A percentile compares a stretch with the other conserved stretches of the same genome.
These are phyloP conservation scores for Paraphaeosphaeria sporulosa DNA, from an alignment of 2,329 filamentous ascomycete species.

Conservation along the genomic window DNA sequence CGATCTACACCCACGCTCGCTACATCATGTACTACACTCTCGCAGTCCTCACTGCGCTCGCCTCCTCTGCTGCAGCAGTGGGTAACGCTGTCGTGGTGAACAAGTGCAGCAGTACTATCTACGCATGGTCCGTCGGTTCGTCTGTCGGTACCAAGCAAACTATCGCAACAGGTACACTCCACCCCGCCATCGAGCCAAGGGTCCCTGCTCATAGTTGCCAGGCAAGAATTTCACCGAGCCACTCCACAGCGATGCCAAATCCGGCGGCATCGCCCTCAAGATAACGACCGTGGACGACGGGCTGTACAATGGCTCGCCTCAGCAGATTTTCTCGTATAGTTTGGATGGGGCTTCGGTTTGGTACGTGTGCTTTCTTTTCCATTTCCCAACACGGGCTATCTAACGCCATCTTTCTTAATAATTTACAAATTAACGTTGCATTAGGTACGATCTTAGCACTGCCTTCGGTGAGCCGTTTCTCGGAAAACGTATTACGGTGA, in stretches of 20 bases:
- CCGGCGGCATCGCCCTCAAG: slow-evolving; percentile 39
- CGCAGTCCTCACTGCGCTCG: slow-evolving; percentile 21
- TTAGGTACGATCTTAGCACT: slow-evolving; percentile 25
- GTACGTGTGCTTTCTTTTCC: slow-evolving; percentile 15
- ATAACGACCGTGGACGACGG: slow-evolving; percentile 33
- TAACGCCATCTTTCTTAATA: too few species aligned
- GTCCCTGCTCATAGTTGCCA: too few species aligned
- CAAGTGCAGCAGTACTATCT: slow-evolving; percentile 29
- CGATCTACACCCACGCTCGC: background rate
- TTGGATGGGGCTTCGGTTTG: slow-evolving; percentile 33
- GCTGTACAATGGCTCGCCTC: slow-evolving; percentile 29
- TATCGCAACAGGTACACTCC: slow-evolving; percentile 30
- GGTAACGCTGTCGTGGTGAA: slow-evolving; percentile 37
- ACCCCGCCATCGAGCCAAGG: too few species aligned
- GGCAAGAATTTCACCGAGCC: slow-evolving; percentile 27
- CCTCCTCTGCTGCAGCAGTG: slow-evolving; percentile 27
- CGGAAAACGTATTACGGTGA: slow-evolving; percentile 32
- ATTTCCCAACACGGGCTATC: too few species aligned
- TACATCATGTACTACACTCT: slow-evolving; percentile 27
- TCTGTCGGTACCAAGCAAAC: slow-evolving; percentile 27
- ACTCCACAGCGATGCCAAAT: slow-evolving; percentile 28
- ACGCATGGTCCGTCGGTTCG: slow-evolving; percentile 36
- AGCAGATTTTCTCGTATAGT: slow-evolving; percentile 37
- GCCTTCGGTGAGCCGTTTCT: slow-evolving; percentile 38
- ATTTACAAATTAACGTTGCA: too few species aligned